phyloP scores from a whole-genome alignment of 1,284 basidiomycete species.

The Singerocomus inundabilis region DNA sequence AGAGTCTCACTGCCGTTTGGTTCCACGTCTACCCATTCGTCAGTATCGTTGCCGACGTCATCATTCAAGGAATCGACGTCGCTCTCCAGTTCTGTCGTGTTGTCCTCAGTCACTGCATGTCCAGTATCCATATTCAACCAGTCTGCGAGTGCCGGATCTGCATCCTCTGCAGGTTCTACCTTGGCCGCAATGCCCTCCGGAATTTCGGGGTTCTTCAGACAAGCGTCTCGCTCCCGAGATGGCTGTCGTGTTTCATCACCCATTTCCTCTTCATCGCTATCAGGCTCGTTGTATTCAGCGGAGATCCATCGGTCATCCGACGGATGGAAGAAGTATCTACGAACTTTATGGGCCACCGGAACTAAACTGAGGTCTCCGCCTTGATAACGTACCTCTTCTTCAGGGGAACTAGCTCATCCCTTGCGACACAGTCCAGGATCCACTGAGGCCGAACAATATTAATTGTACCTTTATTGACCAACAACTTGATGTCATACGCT shows the following conservation, averaged over 20 bases:
- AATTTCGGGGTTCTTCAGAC: constrained; percentile 23
- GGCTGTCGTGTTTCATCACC: constrained; percentile 12
- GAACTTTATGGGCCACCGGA: neutral
- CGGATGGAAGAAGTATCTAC: constrained; percentile 75
- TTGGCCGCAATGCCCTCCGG: constrained; percentile 21
- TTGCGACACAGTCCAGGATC: constrained; percentile 75
- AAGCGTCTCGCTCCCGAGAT: constrained; percentile 14
- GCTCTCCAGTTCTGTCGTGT: constrained; percentile 52
- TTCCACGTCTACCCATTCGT: constrained; percentile 32
- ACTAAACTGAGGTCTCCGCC: neutral
- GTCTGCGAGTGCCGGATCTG: constrained; percentile 53
- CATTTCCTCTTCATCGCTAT: constrained; percentile 33
- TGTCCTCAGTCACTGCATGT: constrained; percentile 18
- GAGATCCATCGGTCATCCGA: constrained; percentile 43
- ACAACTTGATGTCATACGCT: constrained; percentile 69
- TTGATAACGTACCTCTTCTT: constrained; percentile 55
- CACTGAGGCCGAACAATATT: constrained; percentile 80
- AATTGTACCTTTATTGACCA: constrained; percentile 59
- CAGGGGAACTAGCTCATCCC: constrained; percentile 55
- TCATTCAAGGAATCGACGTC: constrained; percentile 70
- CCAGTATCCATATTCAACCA: constrained; percentile 56
- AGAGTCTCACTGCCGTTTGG: constrained; percentile 23
- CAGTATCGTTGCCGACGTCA: constrained; percentile 43
- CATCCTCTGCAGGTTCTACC: constrained; percentile 33
- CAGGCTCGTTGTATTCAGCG: constrained; percentile 43